Conservation (phyloP, 2,329 filamentous ascomycete genomes). For the Drechmeria coniospora region DNA sequence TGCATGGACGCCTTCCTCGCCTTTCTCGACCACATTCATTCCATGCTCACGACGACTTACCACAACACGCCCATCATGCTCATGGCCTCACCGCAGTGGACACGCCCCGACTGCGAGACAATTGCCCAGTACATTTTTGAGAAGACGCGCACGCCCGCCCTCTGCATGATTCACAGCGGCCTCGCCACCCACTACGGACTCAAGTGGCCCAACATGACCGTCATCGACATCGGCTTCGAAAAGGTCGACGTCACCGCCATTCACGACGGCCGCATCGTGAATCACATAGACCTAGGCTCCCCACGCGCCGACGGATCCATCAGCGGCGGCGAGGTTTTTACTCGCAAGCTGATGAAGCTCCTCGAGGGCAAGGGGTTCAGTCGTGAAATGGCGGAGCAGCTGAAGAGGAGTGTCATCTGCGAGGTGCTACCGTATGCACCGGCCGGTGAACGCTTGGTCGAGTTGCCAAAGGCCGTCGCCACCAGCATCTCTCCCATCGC, state of each 20-base stretch:
- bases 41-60: slow-evolving; percentile 75
- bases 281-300: slow-evolving; percentile 46
- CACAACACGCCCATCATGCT: slow-evolving; percentile 93
- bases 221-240: slow-evolving; percentile 81
- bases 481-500: slow-evolving; percentile 1
- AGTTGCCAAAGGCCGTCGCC: slow-evolving; percentile 26
- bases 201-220: slow-evolving; percentile 58
- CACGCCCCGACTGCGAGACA: slow-evolving; percentile 68
- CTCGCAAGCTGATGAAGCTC: slow-evolving; percentile 52
- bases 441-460: slow-evolving; percentile 28
- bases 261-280: slow-evolving; percentile 62
- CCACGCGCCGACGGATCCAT: slow-evolving; percentile 31
- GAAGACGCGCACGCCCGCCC: slow-evolving; percentile 85
- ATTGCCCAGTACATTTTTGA: slow-evolving; percentile 94
- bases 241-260: slow-evolving; percentile 91
- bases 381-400: slow-evolving; percentile 52
- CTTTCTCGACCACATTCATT: slow-evolving; percentile 82
- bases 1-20: slow-evolving; percentile 91
- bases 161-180: slow-evolving; percentile 80
- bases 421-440: slow-evolving; percentile 46
- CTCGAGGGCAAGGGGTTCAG: slow-evolving; percentile 45
- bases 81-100: slow-evolving; percentile 82
- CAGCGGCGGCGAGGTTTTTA: slow-evolving; percentile 82
- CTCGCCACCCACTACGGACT: slow-evolving; percentile 77
- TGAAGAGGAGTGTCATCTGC: slow-evolving; percentile 51